A percentile compares a stretch with the other conserved stretches of the same genome.
These are phyloP conservation scores for Phytopythium aichiense DNA, from an alignment of 352 stramenopile genomes.

Conservation along the genomic window DNA sequence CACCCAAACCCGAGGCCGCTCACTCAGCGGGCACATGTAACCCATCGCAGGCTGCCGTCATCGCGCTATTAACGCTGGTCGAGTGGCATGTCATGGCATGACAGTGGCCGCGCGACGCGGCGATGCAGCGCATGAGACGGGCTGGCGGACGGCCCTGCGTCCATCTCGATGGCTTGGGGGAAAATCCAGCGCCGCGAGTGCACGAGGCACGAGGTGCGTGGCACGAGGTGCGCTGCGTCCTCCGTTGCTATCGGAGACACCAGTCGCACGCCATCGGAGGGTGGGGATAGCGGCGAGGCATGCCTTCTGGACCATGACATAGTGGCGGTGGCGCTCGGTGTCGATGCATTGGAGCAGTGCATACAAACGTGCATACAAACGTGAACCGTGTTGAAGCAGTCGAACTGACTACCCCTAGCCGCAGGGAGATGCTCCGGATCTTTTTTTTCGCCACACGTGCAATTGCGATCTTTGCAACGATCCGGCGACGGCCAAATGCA, in stretches of 20 bases:
- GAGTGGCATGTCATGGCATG: neutral
- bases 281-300: too few relatives aligned
- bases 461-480: slow-evolving; percentile 1
- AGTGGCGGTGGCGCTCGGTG: too few relatives aligned
- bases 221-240: too few relatives aligned
- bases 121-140: neutral
- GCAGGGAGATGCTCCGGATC: neutral
- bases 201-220: too few relatives aligned
- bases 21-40: too few relatives aligned
- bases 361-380: neutral
- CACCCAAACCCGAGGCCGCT: too few relatives aligned
- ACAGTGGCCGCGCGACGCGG: neutral
- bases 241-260: too few relatives aligned
- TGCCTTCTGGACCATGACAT: too few relatives aligned
- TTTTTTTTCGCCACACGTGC: slow-evolving; percentile 1
- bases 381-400: neutral
- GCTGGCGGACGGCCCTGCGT: neutral
- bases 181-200: neutral
- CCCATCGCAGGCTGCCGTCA: too few relatives aligned
- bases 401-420: slow-evolving; percentile 3
- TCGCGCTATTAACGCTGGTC: too few relatives aligned
- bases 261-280: too few relatives aligned
- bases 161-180: neutral
- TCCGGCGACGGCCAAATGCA: neutral
- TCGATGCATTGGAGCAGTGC: neutral